These are phyloP conservation scores for Fraxinus velutina DNA, from an alignment of 305 asterid genomes.

Conservation along the genomic window DNA sequence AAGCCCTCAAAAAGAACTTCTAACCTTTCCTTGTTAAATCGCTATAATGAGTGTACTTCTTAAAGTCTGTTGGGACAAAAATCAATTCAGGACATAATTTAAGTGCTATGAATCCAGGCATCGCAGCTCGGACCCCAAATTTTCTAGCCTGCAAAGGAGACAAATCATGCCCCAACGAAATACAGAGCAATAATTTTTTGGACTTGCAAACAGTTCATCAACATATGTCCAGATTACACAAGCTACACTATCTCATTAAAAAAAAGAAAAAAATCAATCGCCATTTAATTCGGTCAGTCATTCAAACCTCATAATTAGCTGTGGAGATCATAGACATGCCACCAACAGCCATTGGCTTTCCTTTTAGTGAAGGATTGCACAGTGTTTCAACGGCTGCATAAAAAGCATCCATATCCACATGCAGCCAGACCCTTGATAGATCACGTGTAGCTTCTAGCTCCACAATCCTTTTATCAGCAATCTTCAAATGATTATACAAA, in stretches of 20 bases:
- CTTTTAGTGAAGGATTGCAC: constrained; percentile 60
- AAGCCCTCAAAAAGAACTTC: constrained; percentile 23
- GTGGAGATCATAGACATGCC: constrained; percentile 90
- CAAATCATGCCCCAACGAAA: constrained; percentile 21
- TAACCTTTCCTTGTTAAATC: constrained; percentile 80
- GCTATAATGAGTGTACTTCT: constrained; percentile 75
- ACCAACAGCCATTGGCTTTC: constrained; percentile 96
- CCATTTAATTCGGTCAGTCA: constrained; percentile 5
- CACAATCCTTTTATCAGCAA: constrained; percentile 60
- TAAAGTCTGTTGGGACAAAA: constrained; percentile 77
- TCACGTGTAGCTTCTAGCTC: constrained; percentile 81
- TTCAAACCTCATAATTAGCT: constrained; percentile 86
- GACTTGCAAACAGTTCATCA: background rate
- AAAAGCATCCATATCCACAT: constrained; percentile 98
- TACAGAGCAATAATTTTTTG: constrained; percentile 1
- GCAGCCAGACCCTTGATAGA: constrained; percentile 81
- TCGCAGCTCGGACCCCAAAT: constrained; percentile 93
- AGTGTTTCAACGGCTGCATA: constrained; percentile 88
- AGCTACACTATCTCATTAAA: background rate
- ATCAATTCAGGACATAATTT: constrained; percentile 77
- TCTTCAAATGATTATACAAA: constrained; percentile 32
- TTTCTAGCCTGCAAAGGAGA: constrained; percentile 65
- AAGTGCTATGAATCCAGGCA: constrained; percentile 96
- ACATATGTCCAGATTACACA: background rate
- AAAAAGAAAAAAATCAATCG: background rate